A percentile compares a stretch with the other conserved stretches of the same genome.
These are phyloP conservation scores for Geopyxis carbonaria DNA, from an alignment of 495 filamentous ascomycete genomes.

Conservation along the genomic window DNA sequence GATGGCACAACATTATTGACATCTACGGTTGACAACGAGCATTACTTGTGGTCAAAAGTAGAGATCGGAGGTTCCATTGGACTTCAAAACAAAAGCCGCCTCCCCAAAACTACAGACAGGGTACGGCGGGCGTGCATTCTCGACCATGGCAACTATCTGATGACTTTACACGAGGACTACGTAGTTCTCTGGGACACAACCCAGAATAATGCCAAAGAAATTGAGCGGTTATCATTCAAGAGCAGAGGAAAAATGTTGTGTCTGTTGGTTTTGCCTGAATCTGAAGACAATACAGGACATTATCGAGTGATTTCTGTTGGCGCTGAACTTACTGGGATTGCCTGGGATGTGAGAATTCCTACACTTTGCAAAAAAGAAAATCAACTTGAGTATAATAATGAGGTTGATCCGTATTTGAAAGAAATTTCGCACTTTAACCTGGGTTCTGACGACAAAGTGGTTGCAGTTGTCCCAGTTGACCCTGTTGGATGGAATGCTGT, in stretches of 20 bases:
- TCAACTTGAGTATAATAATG: not conserved
- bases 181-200: constrained; percentile 51
- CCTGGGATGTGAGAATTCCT: constrained; percentile 50
- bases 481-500: constrained; percentile 59
- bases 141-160: constrained; percentile 54
- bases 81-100: constrained; percentile 44
- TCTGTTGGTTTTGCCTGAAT: constrained; percentile 56
- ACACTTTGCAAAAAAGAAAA: constrained; percentile 24
- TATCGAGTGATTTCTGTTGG: constrained; percentile 66
- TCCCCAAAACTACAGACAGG: not conserved
- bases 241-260: constrained; percentile 61
- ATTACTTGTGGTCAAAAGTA: constrained; percentile 66
- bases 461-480: constrained; percentile 77
- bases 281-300: constrained; percentile 31
- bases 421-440: constrained; percentile 61
- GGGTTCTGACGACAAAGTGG: constrained; percentile 52
- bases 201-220: constrained; percentile 8
- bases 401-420: constrained; percentile 29
- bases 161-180: constrained; percentile 61
- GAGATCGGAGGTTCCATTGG: constrained; percentile 30
- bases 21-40: constrained; percentile 59
- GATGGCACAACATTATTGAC: constrained; percentile 67
- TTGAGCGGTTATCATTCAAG: constrained; percentile 35
- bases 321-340: constrained; percentile 65
- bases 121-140: constrained; percentile 42